Percentiles rank a stretch among this genome's conserved stretches.
These are phyloP conservation scores for Hypericum androsaemum DNA, from an alignment of 345 rosid species.

Conservation along the genomic window DNA sequence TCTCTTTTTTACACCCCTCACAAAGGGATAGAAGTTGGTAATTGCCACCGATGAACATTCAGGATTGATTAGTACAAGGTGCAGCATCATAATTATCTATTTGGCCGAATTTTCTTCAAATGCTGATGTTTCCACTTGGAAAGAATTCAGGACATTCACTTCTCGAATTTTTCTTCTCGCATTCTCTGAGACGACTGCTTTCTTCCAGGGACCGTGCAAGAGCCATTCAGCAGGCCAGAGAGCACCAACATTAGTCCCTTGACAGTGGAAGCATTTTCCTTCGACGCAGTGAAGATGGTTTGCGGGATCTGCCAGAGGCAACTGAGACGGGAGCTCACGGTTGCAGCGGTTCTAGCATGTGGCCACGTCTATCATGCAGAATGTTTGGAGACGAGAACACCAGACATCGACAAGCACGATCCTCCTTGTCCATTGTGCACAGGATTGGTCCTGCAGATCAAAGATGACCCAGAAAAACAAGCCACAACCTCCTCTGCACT, in stretches of 20 bases:
- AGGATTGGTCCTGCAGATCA: slow-evolving; percentile 14
- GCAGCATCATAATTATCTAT: no score
- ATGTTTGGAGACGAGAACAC: slow-evolving; percentile 47
- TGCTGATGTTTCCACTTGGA: no score
- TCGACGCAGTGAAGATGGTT: slow-evolving; percentile 27
- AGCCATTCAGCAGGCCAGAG: slow-evolving; percentile 30
- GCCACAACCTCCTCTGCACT: no score
- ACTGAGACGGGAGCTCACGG: slow-evolving; percentile 35
- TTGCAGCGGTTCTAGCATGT: slow-evolving; percentile 53
- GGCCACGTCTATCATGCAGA: slow-evolving; percentile 61
- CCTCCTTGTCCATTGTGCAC: slow-evolving; percentile 45
- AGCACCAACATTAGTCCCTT: slow-evolving; percentile 33
- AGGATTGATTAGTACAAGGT: no score
- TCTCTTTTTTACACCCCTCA: no score
- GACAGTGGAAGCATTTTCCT: slow-evolving; percentile 21
- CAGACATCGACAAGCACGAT: slow-evolving; percentile 30
- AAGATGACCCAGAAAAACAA: no score
- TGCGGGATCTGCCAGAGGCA: slow-evolving; percentile 51
- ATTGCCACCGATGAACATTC: no score
- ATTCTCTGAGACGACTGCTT: background rate
- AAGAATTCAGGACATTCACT: background rate
- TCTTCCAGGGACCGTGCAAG: slow-evolving; percentile 32
- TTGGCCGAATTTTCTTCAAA: no score
- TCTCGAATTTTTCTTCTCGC: background rate
- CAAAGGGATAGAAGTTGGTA: no score